Evolutionary conservation across 257 asterid species (phyloP).

Genomic region (Galeopsis tetrahit): DNA sequence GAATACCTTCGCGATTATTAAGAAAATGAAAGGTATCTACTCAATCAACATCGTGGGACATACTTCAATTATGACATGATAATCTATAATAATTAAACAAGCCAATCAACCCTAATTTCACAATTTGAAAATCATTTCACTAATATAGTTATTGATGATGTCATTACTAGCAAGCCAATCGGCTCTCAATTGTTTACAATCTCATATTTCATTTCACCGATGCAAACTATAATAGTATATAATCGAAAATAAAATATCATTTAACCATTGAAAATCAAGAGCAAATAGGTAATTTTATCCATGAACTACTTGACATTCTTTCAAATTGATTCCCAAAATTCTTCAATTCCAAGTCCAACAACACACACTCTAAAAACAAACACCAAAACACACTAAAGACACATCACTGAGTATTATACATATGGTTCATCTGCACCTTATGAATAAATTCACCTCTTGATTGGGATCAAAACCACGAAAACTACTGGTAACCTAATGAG

Average conservation of each 20-base stretch:
- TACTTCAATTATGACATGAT: conserved; percentile 25
- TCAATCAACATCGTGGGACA: conserved; percentile 17
- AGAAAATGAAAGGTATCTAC: conserved; percentile 22
- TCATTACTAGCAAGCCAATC: too few relatives aligned
- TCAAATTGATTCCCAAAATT: conserved; percentile 26
- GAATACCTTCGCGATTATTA: conserved; percentile 16
- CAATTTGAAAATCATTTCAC: neutral
- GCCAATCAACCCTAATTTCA: conserved; percentile 10
- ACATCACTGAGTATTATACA: conserved; percentile 33
- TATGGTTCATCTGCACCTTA: conserved; percentile 34
- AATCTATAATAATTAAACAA: conserved; percentile 20
- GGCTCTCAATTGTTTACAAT: too few relatives aligned
- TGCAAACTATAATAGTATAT: too few relatives aligned
- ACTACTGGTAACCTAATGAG: neutral
- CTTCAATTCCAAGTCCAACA: conserved; percentile 27
- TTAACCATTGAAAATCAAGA: neutral
- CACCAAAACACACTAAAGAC: conserved; percentile 40
- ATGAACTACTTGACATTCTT: conserved; percentile 28
- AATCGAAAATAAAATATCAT: too few relatives aligned
- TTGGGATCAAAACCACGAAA: conserved; percentile 3
- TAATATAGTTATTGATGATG: neutral
- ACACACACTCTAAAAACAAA: conserved; percentile 17
- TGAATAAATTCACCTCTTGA: conserved; percentile 32
- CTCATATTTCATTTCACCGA: too few relatives aligned
- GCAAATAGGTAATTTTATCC: conserved; percentile 30